A percentile compares a stretch with the other conserved stretches of the same genome.
phyloP scores from a whole-genome alignment of 2,329 filamentous ascomycete species.

The Chaetomium sp. region DNA sequence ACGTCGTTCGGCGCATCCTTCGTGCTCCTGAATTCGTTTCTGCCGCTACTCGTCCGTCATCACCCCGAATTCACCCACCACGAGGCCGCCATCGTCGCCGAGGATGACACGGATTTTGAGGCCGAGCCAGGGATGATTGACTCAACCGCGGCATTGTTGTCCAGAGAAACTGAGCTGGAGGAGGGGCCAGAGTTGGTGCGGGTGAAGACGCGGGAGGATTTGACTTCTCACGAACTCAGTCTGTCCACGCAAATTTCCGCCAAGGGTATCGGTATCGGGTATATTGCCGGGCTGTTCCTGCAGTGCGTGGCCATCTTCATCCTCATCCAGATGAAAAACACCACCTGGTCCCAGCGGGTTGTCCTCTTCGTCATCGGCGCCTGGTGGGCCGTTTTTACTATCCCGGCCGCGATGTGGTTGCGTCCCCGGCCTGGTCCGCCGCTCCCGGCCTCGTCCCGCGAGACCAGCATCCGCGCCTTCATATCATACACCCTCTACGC shows the following conservation, averaged over 20 bases:
- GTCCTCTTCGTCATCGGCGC: constrained; percentile 79
- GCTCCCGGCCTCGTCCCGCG: constrained; percentile 40
- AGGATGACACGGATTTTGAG: constrained; percentile 24
- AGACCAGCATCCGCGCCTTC: constrained; percentile 43
- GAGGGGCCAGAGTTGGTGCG: constrained; percentile 32
- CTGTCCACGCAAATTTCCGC: constrained; percentile 89
- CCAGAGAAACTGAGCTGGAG: constrained; percentile 25
- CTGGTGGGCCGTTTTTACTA: constrained; percentile 91
- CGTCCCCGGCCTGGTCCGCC: constrained; percentile 84
- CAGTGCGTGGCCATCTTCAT: constrained; percentile 77
- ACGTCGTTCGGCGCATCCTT: constrained; percentile 93
- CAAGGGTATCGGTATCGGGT: constrained; percentile 88
- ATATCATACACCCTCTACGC: constrained; percentile 71
- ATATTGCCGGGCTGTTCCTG: constrained; percentile 76
- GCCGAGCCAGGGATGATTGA: constrained; percentile 30
- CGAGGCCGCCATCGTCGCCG: constrained; percentile 25
- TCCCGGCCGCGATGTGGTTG: constrained; percentile 82
- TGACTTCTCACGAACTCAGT: constrained; percentile 61
- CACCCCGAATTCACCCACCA: constrained; percentile 51
- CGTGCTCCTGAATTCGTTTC: constrained; percentile 89
- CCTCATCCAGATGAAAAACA: constrained; percentile 64
- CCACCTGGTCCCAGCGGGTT: constrained; percentile 77
- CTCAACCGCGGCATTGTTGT: constrained; percentile 44
- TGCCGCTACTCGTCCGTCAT: constrained; percentile 83
- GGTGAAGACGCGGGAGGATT: constrained; percentile 39